Percentiles rank a stretch among this genome's conserved stretches.
These are phyloP conservation scores for Penicillium longicatenatum DNA, from an alignment of 495 filamentous ascomycete genomes.

Conservation along the genomic window DNA sequence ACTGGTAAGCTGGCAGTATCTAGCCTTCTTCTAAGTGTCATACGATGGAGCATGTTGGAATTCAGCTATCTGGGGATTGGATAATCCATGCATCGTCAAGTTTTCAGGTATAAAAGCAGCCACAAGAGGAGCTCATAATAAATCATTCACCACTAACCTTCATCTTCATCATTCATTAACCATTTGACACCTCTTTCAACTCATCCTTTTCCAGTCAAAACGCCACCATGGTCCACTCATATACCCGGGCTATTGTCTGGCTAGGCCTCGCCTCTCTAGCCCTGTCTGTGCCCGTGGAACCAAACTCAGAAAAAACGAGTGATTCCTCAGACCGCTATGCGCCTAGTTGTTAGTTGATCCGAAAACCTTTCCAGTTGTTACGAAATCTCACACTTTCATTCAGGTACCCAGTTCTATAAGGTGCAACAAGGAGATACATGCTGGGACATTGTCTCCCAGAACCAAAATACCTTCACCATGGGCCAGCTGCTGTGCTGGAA, in stretches of 20 bases:
- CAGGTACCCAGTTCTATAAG: constrained; percentile 23
- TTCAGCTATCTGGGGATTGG: background rate
- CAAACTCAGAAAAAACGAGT: background rate
- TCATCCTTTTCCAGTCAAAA: background rate
- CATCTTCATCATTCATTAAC: background rate
- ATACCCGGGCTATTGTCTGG: constrained; percentile 9
- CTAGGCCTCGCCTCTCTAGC: constrained; percentile 19
- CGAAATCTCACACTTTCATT: background rate
- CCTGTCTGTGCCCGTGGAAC: constrained; percentile 13
- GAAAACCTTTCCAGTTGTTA: background rate
- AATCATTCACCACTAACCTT: background rate
- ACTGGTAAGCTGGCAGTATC: no score
- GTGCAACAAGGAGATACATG: constrained; percentile 29
- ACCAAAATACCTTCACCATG: constrained; percentile 24
- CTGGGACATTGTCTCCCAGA: constrained; percentile 25
- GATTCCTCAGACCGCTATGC: background rate
- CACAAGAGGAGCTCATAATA: background rate
- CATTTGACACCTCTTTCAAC: background rate
- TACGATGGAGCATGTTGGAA: background rate
- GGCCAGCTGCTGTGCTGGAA: constrained; percentile 31
- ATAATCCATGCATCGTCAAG: background rate
- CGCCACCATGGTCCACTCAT: constrained; percentile 15
- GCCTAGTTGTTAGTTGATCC: constrained; percentile 17
- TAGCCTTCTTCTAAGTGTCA: background rate
- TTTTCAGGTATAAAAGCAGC: background rate